Base-by-base conservation (phyloP, 192 early-diverging fungal species). In the Backusella sp. region DNA sequence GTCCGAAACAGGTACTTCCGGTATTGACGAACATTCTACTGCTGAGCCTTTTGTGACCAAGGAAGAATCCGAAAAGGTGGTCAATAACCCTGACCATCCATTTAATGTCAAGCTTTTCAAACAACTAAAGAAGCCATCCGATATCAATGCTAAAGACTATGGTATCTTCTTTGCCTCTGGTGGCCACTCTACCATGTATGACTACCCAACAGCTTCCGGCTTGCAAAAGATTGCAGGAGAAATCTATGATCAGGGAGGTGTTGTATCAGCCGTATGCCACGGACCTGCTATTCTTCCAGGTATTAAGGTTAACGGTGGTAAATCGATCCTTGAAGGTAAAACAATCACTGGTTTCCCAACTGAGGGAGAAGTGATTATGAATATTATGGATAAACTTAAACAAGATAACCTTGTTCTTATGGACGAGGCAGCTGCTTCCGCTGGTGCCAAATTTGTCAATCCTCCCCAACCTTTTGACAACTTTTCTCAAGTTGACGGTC, bases 331-430 rank as follows among this genome's bases (percentile, higher is more conserved):
- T 32, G 76, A 82, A 34, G 92, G 91, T 30, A 91, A 86, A 67
- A 84, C 79, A 1, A 87, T 95, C 19, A 94, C 94, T 0, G 92
- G 91, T 17, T 95, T 95, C 76, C 85, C 91, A 17, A 88, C 91
- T 73, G 75, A 77, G 62, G 94, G 93, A 68, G 94, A 95, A 70
- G 82, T 84, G 11, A 69, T 77, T 32, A 71, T 91, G 44, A 67
- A 74, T 2, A 41, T 90, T 6, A 80, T 82, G 66, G 68, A 80
- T 28, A 66, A 56, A 66, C 84, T 90, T 12, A 84, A 77, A 34
- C 53, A 74, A 30, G 56, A 80, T 17, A 73, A 73, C 4, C 66
- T 90, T 12, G 77, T 86, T 4, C 82, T 86, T 35, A 79, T 85
- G 67, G 75, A 79, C 53, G 70, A 81, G 67, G 80, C 80, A 62